Base-by-base conservation (phyloP, 2,329 filamentous ascomycete species). In the Periconia sp. region DNA sequence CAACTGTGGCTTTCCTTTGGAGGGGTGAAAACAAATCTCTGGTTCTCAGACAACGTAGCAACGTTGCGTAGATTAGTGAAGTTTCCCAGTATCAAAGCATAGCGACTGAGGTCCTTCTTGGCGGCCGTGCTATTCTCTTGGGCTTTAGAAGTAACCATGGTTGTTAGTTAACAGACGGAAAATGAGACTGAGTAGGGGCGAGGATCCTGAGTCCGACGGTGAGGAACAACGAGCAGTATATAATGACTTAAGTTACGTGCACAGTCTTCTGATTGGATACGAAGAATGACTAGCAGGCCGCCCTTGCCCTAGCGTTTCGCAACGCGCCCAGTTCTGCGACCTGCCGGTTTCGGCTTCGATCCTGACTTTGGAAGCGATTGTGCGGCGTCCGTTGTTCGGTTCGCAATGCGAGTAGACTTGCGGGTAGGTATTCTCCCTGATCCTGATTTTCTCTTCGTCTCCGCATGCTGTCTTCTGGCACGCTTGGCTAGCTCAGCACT, bases 21-120 rank as follows among this genome's bases (percentile, higher is more conserved):
- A 37, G 35, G 35, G 6, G 11, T 37, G 24, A 37, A 37, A 17
- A 28, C 19, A 37, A 26, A 37, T 37, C 35, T 25, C 12, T 10
- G 5, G 24, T 37, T 37, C 16, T 37, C 35, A 13, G 35, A 37
- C n/a, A 37, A 26, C 16, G 13, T 28, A n/a, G 35, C 35, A 23
- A 37, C 35, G 22, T 28, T 23, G 35, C 22, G 35, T 25, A 37
- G 19, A 18, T 37, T 37, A 23, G 35, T 37, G 22, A 37, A 37
- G 35, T 37, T 37, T 5, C 24, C 24, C 4, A 37, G 16, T 37
- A 37, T 28, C 24, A 37, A 23, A 9, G 28, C 35, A 37, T 26
- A 26, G 35, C 35, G 35, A 37, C 35, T 37, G 22, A 37, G 22
- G 22, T 37, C 35, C 35, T 12, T 25, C 24, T 30, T 13, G 15